These are phyloP conservation scores for Hymenoscyphus linearis DNA, from an alignment of 2,329 filamentous ascomycete genomes.

Conservation along the genomic window DNA sequence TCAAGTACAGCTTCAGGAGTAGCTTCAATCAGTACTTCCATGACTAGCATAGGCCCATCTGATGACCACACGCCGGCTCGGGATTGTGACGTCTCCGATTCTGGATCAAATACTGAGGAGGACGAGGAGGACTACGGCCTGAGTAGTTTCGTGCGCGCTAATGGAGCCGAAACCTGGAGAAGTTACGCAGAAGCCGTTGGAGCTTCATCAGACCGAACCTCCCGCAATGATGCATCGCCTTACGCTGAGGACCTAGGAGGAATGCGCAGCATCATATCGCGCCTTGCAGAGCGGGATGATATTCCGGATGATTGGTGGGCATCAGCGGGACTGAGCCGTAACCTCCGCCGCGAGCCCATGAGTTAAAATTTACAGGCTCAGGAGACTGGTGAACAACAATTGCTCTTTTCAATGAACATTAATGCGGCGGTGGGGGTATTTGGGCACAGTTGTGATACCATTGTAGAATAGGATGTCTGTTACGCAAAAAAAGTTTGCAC, in stretches of 20 bases:
- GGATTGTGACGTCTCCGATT: constrained; percentile 30
- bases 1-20: constrained; percentile 22
- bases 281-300: constrained; percentile 64
- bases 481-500: constrained; percentile 9
- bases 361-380: constrained; percentile 8
- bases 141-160: constrained; percentile 4
- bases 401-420: neutral
- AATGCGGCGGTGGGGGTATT: constrained; percentile 1
- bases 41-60: constrained; percentile 23
- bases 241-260: constrained; percentile 43
- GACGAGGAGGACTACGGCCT: constrained; percentile 35
- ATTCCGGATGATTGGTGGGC: constrained; percentile 83
- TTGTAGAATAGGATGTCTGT: constrained; percentile 7
- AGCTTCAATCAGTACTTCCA: constrained; percentile 25
- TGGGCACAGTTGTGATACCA: constrained; percentile 20
- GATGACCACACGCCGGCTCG: constrained; percentile 16
- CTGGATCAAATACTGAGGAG: constrained; percentile 24
- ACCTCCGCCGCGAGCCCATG: constrained; percentile 39
- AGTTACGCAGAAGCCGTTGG: constrained; percentile 27
- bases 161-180: constrained; percentile 17
- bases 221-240: constrained; percentile 29
- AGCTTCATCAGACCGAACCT: constrained; percentile 27
- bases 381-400: neutral
- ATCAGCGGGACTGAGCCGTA: constrained; percentile 60
- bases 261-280: constrained; percentile 68